These are phyloP conservation scores for Sporothrix schenckii DNA, from an alignment of 2,329 filamentous ascomycete genomes.

Conservation along the genomic window DNA sequence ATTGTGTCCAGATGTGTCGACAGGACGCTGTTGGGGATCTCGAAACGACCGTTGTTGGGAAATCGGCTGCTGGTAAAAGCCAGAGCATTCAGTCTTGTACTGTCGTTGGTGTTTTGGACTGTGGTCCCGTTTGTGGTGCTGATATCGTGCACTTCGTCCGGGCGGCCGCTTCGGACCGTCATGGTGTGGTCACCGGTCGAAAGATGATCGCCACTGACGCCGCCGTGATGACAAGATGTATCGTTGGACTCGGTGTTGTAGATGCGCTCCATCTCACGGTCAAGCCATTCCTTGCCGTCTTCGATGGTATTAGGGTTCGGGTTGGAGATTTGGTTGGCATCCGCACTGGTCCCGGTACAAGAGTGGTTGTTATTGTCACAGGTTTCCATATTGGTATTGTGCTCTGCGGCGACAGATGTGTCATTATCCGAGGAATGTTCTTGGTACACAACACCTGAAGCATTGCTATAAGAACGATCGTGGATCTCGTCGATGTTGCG, in stretches of 20 bases:
- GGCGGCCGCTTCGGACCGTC: background rate
- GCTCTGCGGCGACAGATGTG: too few relatives aligned
- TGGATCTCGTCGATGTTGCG: too few relatives aligned
- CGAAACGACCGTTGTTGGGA: background rate
- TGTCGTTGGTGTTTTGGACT: background rate
- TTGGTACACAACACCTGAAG: too few relatives aligned
- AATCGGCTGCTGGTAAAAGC: too few relatives aligned
- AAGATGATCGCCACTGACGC: background rate
- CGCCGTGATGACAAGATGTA: background rate
- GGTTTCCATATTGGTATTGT: background rate
- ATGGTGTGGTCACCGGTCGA: background rate
- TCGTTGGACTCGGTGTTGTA: background rate
- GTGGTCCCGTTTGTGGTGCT: background rate
- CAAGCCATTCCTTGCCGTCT: conserved; percentile 3
- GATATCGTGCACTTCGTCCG: too few relatives aligned
- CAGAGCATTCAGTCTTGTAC: background rate
- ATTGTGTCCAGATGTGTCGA: background rate
- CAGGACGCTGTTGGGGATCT: background rate
- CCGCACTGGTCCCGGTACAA: too few relatives aligned
- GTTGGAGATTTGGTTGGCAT: too few relatives aligned
- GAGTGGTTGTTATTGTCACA: background rate
- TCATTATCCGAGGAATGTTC: background rate
- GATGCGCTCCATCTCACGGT: conserved; percentile 3
- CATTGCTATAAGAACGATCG: too few relatives aligned
- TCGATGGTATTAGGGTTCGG: background rate